Evolutionary conservation across 1,284 basidiomycete species (phyloP).

Genomic region (Rhodotorula sp.): DNA sequence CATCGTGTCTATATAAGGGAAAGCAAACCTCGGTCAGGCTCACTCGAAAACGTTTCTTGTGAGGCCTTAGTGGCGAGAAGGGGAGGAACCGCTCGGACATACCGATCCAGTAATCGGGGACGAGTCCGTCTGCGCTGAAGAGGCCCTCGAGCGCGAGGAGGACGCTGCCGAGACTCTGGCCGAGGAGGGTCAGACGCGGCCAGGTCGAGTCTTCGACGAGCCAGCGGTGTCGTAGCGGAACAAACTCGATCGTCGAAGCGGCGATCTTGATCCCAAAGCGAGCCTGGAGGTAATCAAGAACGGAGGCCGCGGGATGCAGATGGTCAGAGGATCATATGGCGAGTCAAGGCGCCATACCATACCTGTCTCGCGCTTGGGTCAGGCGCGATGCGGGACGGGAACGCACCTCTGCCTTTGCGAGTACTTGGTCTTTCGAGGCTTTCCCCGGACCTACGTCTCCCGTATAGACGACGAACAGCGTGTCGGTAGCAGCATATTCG

Average conservation of each 20-base stretch:
- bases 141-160: conserved; percentile 79
- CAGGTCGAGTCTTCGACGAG: conserved; percentile 81
- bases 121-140: conserved; percentile 55
- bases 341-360: not conserved
- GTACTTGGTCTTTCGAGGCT: conserved; percentile 76
- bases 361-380: not conserved
- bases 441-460: conserved; percentile 63
- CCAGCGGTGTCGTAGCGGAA: conserved; percentile 69
- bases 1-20: conserved; percentile 75
- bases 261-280: conserved; percentile 79
- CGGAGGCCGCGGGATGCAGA: not conserved
- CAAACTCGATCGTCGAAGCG: conserved; percentile 66
- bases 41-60: not conserved
- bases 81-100: conserved; percentile 4
- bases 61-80: too few species aligned
- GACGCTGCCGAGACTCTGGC: conserved; percentile 86
- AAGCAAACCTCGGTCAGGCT: not conserved
- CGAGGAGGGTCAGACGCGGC: conserved; percentile 84
- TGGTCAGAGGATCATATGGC: not conserved
- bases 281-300: conserved; percentile 54
- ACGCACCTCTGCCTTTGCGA: conserved; percentile 74
- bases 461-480: conserved; percentile 83
- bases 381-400: not conserved
- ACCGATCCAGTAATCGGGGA: conserved; percentile 92
- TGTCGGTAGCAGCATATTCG: conserved; percentile 60